Evolutionary conservation across 495 filamentous ascomycete genomes (phyloP).

Genomic region (Aspergillus diversus): DNA sequence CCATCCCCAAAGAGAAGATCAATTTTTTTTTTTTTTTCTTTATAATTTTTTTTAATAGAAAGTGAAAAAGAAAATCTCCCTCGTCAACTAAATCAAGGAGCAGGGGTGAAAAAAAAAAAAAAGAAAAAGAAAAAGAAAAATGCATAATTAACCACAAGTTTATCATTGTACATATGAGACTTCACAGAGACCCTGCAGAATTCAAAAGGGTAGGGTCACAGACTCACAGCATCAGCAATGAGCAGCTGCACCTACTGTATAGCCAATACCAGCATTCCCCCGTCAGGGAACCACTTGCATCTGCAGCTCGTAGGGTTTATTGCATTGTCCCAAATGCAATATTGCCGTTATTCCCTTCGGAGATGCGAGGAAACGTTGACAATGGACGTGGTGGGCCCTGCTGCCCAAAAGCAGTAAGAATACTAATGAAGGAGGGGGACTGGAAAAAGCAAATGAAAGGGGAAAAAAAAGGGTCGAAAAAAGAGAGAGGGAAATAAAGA

Average conservation of each 20-base stretch:
- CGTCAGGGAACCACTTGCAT: background rate
- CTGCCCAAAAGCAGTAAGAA: background rate
- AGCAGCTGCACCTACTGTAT: background rate
- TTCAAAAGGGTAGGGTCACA: background rate
- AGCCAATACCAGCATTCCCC: conserved; percentile 2
- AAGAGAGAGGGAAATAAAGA: background rate
- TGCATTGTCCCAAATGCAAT: conserved; percentile 16
- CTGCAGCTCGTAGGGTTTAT: conserved; percentile 6
- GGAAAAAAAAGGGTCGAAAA: conserved; percentile 4
- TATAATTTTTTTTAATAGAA: background rate
- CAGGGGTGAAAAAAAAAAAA: conserved; percentile 5
- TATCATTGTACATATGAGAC: background rate
- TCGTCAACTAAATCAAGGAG: no score
- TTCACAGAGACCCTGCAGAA: conserved; percentile 1
- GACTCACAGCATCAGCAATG: background rate
- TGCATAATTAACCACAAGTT: background rate
- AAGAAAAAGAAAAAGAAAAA: conserved; percentile 13
- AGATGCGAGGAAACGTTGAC: conserved; percentile 8
- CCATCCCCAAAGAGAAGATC: background rate
- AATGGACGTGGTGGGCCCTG: conserved; percentile 4
- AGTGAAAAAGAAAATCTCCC: background rate
- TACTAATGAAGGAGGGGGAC: background rate
- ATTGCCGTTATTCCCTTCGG: conserved; percentile 19
- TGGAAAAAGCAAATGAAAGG: background rate
- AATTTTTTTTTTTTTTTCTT: no score